A percentile compares a stretch with the other conserved stretches of the same genome.
Evolutionary conservation across 257 asterid species (phyloP).

Genomic region (Voacanga thouarsii): DNA sequence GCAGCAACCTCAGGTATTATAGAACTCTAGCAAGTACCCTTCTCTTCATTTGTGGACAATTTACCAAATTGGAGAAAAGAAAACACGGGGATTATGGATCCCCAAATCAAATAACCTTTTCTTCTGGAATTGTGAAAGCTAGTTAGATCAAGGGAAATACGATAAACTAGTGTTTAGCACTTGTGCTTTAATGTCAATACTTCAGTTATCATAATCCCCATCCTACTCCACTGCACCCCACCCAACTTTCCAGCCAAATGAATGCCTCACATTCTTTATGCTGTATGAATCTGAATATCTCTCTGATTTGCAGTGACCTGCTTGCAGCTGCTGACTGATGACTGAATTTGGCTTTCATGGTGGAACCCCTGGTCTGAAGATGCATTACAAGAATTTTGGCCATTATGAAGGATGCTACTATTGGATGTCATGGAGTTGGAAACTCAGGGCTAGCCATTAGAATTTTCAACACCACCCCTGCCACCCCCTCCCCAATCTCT

Average conservation of each 20-base stretch:
- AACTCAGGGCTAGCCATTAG: background rate
- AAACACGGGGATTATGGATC: background rate
- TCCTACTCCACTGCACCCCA: no score
- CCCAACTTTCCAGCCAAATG: background rate
- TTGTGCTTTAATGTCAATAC: no score
- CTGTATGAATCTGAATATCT: background rate
- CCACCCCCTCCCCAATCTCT: no score
- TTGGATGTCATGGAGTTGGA: background rate
- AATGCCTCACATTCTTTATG: background rate
- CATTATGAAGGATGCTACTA: background rate
- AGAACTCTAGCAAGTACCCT: background rate
- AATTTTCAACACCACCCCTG: no score
- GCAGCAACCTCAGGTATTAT: conserved; percentile 55
- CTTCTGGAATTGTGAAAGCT: background rate
- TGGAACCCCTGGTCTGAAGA: conserved; percentile 5
- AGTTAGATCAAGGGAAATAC: no score
- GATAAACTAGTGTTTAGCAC: background rate
- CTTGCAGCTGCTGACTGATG: background rate
- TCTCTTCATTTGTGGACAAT: background rate
- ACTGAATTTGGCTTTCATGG: background rate
- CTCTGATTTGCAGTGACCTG: conserved; percentile 21
- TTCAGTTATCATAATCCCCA: background rate
- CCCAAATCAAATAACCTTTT: background rate
- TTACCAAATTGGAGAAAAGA: background rate
- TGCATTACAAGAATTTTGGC: background rate